These are phyloP conservation scores for Aquanectria penicillioides DNA, from an alignment of 2,329 filamentous ascomycete genomes.

Conservation along the genomic window DNA sequence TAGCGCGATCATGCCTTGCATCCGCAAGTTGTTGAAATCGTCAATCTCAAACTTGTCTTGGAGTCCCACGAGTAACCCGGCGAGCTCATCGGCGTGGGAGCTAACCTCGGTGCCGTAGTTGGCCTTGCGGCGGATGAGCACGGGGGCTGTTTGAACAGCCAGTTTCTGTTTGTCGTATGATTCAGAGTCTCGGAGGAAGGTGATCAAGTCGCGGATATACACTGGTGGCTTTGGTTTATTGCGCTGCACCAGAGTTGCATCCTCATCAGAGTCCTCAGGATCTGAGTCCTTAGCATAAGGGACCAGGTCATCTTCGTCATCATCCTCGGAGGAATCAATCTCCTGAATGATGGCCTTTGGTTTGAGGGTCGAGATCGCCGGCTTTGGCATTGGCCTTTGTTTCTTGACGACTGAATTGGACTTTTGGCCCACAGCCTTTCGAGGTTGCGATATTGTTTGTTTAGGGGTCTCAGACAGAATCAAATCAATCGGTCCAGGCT, in stretches of 20 bases:
- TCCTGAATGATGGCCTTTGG: constrained; percentile 71
- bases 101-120: constrained; percentile 88
- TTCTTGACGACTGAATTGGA: constrained; percentile 33
- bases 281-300: constrained; percentile 90
- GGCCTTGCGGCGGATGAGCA: constrained; percentile 87
- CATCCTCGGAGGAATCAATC: constrained; percentile 67
- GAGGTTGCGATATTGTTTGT: constrained; percentile 3
- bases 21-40: constrained; percentile 76
- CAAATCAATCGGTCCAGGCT: constrained; percentile 65
- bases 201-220: constrained; percentile 87
- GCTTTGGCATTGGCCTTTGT: constrained; percentile 42
- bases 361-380: constrained; percentile 42
- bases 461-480: constrained; percentile 50
- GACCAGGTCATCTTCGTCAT: constrained; percentile 74
- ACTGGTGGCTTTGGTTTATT: constrained; percentile 88
- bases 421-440: constrained; percentile 1
- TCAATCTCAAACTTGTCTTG: constrained; percentile 88
- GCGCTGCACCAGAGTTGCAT: constrained; percentile 85
- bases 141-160: constrained; percentile 78
- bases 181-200: constrained; percentile 81
- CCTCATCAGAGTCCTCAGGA: constrained; percentile 90
- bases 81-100: constrained; percentile 85
- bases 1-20: constrained; percentile 85
- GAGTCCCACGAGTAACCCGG: constrained; percentile 78
- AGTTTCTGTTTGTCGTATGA: constrained; percentile 86